Evolutionary conservation across 768 basidiomycete species (phyloP).

Genomic region (Lentinula guzmanii): DNA sequence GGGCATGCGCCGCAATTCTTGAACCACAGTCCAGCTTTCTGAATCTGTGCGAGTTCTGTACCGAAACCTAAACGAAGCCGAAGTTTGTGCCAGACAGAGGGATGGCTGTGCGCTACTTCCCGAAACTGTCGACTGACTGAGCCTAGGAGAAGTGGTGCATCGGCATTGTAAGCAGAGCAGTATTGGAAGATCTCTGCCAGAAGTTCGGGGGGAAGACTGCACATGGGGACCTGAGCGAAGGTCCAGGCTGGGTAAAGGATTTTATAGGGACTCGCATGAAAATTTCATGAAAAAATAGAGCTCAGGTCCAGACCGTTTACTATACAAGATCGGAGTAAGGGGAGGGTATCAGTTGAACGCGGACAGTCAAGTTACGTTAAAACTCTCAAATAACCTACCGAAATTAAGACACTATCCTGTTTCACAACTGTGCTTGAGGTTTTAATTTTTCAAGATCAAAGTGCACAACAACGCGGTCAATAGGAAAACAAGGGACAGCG

Average conservation of each 20-base stretch:
- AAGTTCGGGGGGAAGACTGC: background rate
- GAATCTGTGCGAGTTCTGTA: background rate
- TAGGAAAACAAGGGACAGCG: too few relatives aligned
- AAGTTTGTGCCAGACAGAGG: conserved; percentile 2
- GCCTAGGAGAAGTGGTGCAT: conserved; percentile 3
- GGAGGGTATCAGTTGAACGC: background rate
- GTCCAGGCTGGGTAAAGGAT: background rate
- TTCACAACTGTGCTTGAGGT: background rate
- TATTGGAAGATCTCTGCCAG: conserved; percentile 2
- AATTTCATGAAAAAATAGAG: background rate
- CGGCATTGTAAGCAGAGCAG: background rate
- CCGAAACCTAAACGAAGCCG: background rate
- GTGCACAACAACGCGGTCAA: background rate
- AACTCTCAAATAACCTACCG: background rate
- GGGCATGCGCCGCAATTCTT: background rate
- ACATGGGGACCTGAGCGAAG: background rate
- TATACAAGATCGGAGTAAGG: background rate
- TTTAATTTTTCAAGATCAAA: background rate
- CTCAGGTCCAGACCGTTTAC: background rate
- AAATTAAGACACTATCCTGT: background rate
- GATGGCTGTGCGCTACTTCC: background rate
- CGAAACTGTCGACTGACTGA: background rate
- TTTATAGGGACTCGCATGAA: background rate
- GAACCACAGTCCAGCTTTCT: conserved; percentile 3
- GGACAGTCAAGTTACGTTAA: background rate